Evolutionary conservation across 495 filamentous ascomycete genomes (phyloP), one percentile per base, ranked within the genome.

Genomic region (Lindgomyces ingoldianus): DNA sequence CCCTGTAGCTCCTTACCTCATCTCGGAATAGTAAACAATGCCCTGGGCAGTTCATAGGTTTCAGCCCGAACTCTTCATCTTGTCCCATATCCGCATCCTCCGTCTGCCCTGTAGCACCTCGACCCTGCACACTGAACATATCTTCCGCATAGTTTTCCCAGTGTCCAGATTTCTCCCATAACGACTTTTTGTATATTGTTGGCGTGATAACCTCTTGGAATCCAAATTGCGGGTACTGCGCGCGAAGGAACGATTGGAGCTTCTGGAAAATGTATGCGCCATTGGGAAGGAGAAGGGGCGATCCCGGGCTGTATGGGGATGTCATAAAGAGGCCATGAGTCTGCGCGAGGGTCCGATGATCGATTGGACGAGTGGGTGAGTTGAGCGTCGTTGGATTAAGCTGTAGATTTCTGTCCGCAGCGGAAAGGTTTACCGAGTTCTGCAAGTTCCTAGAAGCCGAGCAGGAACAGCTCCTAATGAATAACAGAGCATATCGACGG

Each of bases 1-100:
- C 89, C 69, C 88, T 83, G 71, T 91, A 93, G 66, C 87, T 91
- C 62, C 87, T 84, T 41, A 75, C 81, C 55, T 89, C 81, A 49
- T 85, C 85, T 67, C 81, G 81, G 74, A 96, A 97, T 30, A 97
- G 84, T 49, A 97, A 78, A 75, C 93, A 97, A 75, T 97, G 93
- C 12, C 93, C 93, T 0, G 93, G 93, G 73, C 93, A 97, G 70
- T 97, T 97, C 93, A 97, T 97, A 22, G 93, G 93, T 73, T 97
- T 97, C 52, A 97, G 81, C 1, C 91, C 91, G 72, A 93, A 97
- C 52, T 91, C 88, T 65, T 89, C 89, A 50, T 89, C 82, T 63
- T 91, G 85, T 52, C 81, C 81, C 4, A 71, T 52, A 53, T 85
- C 65, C n/a, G 49, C 70, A 33, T 69, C 69, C 48, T 70, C 70